phyloP scores from a whole-genome alignment of 2,329 filamentous ascomycete genomes.

The Juglanconis oblonga region DNA sequence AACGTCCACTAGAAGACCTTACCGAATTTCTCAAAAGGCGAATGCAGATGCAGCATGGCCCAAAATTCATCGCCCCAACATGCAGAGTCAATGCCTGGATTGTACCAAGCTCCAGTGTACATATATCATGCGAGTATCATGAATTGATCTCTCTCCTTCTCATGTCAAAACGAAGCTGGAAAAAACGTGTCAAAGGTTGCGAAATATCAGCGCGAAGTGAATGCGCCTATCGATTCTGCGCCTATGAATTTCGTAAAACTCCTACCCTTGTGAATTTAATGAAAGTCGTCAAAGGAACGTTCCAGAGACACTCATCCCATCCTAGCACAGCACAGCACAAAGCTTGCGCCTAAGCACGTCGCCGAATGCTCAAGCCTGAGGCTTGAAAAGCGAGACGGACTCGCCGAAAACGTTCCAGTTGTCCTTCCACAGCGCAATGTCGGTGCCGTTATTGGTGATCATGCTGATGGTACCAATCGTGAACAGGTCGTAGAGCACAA shows the following conservation, averaged over 20 bases:
- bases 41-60: not conserved
- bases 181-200: no score
- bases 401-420: constrained; percentile 35
- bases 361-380: not conserved
- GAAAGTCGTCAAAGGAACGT: not conserved
- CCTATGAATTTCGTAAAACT: no score
- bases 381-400: constrained; percentile 23
- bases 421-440: constrained; percentile 32
- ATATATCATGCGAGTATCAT: no score
- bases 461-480: constrained; percentile 38
- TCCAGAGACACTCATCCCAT: not conserved
- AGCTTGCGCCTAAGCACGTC: not conserved
- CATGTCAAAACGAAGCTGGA: no score
- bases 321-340: not conserved
- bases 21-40: not conserved
- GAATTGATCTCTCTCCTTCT: no score
- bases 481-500: constrained; percentile 39
- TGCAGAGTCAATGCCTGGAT: not conserved
- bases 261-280: no score
- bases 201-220: no score
- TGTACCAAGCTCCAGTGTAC: no score
- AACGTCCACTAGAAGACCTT: not conserved
- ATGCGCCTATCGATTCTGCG: no score
- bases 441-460: constrained; percentile 31
- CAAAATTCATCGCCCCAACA: not conserved